Evolutionary conservation across 768 basidiomycete genomes (phyloP).

Genomic region (Auricularia sp.): DNA sequence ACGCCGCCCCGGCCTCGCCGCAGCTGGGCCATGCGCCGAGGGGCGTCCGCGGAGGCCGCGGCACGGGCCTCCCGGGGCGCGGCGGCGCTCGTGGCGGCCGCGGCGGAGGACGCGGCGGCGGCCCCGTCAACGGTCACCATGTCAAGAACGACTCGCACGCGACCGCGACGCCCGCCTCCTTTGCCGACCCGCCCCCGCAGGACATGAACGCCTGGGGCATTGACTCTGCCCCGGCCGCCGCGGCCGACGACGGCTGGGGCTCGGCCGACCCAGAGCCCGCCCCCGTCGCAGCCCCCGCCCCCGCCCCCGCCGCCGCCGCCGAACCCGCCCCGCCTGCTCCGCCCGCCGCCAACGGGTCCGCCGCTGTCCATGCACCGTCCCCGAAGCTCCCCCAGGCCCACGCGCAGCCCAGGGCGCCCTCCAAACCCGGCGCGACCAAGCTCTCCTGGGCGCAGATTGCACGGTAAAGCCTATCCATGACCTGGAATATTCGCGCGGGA

Average conservation of each 20-base stretch:
- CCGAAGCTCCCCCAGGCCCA: background rate
- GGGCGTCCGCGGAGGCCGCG: conserved; percentile 49
- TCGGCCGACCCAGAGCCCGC: background rate
- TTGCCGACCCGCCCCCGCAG: background rate
- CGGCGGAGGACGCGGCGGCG: conserved; percentile 42
- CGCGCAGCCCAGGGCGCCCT: background rate
- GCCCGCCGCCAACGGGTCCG: conserved; percentile 14
- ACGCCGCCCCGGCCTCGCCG: conserved; percentile 29
- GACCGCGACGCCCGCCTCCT: conserved; percentile 3
- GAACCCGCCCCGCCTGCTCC: conserved; percentile 15
- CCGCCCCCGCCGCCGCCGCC: conserved; percentile 29
- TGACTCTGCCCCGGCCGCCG: conserved; percentile 12
- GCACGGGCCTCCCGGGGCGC: conserved; percentile 21
- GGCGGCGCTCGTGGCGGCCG: conserved; percentile 45
- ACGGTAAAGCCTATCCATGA: conserved; percentile 33
- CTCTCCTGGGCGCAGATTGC: conserved; percentile 83
- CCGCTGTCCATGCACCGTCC: background rate
- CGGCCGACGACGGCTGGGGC: conserved; percentile 8
- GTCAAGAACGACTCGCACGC: conserved; percentile 24
- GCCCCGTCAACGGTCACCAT: conserved; percentile 25
- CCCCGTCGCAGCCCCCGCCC: conserved; percentile 8
- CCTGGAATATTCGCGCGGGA: background rate
- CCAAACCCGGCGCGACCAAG: conserved; percentile 40
- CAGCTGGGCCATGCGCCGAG: conserved; percentile 27
- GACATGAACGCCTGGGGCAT: background rate